Evolutionary conservation across 805 yeast genomes (phyloP), one percentile per base, ranked within the genome.

Genomic region (Debaryomyces maramus): DNA sequence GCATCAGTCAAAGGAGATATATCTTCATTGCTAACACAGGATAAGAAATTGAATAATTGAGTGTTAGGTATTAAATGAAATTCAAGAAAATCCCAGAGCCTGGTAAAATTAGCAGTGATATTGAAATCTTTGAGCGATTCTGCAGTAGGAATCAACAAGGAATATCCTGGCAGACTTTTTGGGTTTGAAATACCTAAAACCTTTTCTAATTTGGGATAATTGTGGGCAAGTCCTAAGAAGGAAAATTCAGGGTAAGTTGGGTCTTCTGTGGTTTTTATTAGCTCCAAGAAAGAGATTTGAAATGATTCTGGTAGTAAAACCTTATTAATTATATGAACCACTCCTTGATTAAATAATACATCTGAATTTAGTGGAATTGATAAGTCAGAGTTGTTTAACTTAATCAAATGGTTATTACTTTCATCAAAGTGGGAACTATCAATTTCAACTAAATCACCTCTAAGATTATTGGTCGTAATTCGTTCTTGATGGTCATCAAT

Each of bases 321-420:
- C 4, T 72, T 59, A 26, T 73, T 65, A 9, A 85, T 65, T 1
- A 90, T 80, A 56, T 88, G 96, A 1, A 85, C 78, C 0, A 90
- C 96, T 1, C 98, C 98, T 56, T 85, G 84, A 46, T 78, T 80
- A 56, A 86, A 90, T 10, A 90, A 55, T 5, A 87, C 74, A 55
- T 90, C 97, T 1, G 78, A 61, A 43, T 77, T 72, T 38, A 71
- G 49, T 0, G 73, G 66, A 1, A 75, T 44, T 1, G 62, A 45
- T 4, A 76, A 26, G 8, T 39, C 32, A 1, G 72, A 61, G 22
- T 53, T 45, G 47, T 72, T 70, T 6, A 70, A 26, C 8, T 42
- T 45, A 28, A 70, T 47, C 5, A 48, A 27, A 43, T 60, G 63
- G 31, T 51, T 53, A 30, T 33, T 41, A 13, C 52, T 49, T 0